These are phyloP conservation scores for Phytophthora meadii DNA, from an alignment of 352 stramenopile genomes.

Conservation along the genomic window DNA sequence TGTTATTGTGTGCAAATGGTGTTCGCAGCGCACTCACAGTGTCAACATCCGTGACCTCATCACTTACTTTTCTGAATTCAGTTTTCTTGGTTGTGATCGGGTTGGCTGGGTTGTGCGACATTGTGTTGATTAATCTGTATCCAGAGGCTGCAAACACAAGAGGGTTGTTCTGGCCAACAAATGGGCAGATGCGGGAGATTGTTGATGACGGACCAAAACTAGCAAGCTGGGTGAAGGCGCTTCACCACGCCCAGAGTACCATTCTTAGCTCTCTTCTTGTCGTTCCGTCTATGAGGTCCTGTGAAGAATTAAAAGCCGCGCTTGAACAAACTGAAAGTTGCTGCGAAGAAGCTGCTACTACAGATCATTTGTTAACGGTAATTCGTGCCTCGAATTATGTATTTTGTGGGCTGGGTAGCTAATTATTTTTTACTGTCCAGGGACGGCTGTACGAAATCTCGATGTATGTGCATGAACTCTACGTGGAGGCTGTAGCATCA, in stretches of 20 bases:
- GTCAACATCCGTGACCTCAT: slow-evolving; percentile 55
- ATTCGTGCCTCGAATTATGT: background rate
- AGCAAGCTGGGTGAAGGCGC: slow-evolving; percentile 37
- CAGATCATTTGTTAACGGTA: slow-evolving; percentile 44
- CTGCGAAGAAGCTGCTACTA: slow-evolving; percentile 33
- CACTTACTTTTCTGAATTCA: slow-evolving; percentile 56
- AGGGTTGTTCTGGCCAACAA: slow-evolving; percentile 21
- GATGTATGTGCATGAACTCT: slow-evolving; percentile 45
- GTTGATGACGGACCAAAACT: slow-evolving; percentile 20
- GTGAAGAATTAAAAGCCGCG: slow-evolving; percentile 29
- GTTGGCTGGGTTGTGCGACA: slow-evolving; percentile 16
- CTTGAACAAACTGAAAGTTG: slow-evolving; percentile 33
- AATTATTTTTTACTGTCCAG: slow-evolving; percentile 18
- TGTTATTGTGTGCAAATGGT: slow-evolving; percentile 59
- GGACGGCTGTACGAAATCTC: slow-evolving; percentile 50
- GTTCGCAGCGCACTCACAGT: slow-evolving; percentile 73
- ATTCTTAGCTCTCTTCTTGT: slow-evolving; percentile 37
- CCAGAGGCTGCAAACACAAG: slow-evolving; percentile 2
- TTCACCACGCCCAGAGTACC: slow-evolving; percentile 31
- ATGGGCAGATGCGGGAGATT: slow-evolving; percentile 31
- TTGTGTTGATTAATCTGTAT: slow-evolving; percentile 15
- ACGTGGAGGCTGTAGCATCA: slow-evolving; percentile 54
- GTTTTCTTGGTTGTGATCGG: slow-evolving; percentile 30
- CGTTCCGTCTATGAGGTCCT: slow-evolving; percentile 40
- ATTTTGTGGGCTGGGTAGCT: background rate